Evolutionary conservation across 352 stramenopile species (phyloP).

Genomic region (Globisporangium cederbergense): DNA sequence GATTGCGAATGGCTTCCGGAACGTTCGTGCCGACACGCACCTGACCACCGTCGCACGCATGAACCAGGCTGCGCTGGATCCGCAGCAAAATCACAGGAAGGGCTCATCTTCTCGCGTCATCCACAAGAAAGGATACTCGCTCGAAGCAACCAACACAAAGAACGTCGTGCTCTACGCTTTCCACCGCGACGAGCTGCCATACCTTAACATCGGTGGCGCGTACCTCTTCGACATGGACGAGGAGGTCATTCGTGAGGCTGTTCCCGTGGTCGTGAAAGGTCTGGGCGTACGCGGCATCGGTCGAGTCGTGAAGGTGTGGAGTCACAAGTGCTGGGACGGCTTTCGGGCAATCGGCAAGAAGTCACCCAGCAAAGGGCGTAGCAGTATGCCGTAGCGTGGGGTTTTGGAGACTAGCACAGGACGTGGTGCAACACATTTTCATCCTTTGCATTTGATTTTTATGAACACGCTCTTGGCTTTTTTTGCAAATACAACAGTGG

Average conservation of each 20-base stretch:
- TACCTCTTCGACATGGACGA: constrained; percentile 35
- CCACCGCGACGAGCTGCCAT: constrained; percentile 64
- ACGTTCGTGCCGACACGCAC: constrained; percentile 31
- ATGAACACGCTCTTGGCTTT: background rate
- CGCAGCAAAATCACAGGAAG: constrained; percentile 20
- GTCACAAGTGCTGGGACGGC: constrained; percentile 13
- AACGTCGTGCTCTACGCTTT: constrained; percentile 51
- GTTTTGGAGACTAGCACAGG: background rate
- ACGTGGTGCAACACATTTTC: background rate
- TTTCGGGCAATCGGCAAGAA: constrained; percentile 9
- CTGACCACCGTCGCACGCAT: constrained; percentile 41
- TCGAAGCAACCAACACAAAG: constrained; percentile 19
- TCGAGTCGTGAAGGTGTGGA: constrained; percentile 17
- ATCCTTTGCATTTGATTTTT: background rate
- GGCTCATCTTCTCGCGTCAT: background rate
- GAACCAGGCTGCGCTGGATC: constrained; percentile 13
- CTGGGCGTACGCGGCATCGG: constrained; percentile 42
- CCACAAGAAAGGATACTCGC: constrained; percentile 7
- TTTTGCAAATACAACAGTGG: background rate
- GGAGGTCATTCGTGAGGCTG: constrained; percentile 21
- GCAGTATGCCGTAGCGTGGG: constrained; percentile 11
- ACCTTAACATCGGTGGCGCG: constrained; percentile 28
- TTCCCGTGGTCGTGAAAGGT: constrained; percentile 51
- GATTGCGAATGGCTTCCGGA: constrained; percentile 47
- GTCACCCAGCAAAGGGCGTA: constrained; percentile 6